Conservation (phyloP, 108 stramenopile species). For the Cyclotella cryptica region DNA sequence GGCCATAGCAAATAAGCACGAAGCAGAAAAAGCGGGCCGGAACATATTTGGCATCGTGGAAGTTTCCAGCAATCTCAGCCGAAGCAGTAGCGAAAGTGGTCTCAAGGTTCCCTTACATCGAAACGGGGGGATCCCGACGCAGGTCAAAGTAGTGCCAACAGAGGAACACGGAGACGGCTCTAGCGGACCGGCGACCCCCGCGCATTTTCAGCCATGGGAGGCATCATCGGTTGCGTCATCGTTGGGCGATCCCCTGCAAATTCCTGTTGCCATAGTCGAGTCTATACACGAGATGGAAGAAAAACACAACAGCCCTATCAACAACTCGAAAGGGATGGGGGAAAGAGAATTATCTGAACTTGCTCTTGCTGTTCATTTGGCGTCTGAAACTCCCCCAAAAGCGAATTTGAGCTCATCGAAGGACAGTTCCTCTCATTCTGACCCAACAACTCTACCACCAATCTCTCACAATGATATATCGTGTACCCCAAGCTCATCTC, state of each 20-base stretch:
- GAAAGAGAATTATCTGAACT: conserved; percentile 9
- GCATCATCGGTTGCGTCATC: background rate
- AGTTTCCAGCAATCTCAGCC: conserved; percentile 21
- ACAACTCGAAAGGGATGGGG: background rate
- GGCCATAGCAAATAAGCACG: background rate
- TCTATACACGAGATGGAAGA: background rate
- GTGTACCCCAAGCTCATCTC: background rate
- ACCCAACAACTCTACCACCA: background rate
- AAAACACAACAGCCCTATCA: background rate
- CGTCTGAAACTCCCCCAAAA: conserved; percentile 6
- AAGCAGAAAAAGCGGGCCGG: background rate
- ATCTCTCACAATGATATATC: background rate
- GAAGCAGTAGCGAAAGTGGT: conserved; percentile 30
- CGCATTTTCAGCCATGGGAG: conserved; percentile 25
- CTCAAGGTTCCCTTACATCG: conserved; percentile 3
- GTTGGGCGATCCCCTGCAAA: background rate
- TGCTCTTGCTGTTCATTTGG: conserved; percentile 1
- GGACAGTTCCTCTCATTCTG: background rate
- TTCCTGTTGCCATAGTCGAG: background rate
- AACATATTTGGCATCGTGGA: conserved; percentile 1
- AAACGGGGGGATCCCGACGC: background rate
- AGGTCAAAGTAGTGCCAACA: conserved; percentile 5
- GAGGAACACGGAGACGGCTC: background rate
- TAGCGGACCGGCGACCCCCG: conserved; percentile 4
- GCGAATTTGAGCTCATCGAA: conserved; percentile 1